A percentile compares a stretch with the other conserved stretches of the same genome.
Evolutionary conservation across 2,329 filamentous ascomycete genomes (phyloP).

Genomic region (Pseudopyricularia javanii): DNA sequence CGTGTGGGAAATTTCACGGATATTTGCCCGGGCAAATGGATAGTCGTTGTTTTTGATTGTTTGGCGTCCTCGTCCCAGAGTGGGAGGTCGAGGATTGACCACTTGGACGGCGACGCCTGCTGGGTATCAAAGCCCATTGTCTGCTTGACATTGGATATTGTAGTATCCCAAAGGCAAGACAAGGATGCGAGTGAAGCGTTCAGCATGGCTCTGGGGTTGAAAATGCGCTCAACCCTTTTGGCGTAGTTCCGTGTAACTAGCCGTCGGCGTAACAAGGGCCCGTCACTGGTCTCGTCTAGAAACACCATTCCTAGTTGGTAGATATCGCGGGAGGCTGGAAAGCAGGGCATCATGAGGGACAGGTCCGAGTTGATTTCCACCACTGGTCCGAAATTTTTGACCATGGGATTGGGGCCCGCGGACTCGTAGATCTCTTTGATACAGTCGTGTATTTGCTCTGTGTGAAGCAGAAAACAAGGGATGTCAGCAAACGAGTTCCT

Average conservation of each 20-base stretch:
- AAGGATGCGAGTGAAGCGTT: not conserved
- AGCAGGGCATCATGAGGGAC: not conserved
- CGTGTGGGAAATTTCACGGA: not conserved
- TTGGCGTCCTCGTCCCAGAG: not conserved
- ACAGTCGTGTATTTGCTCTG: not conserved
- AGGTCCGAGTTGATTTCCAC: not conserved
- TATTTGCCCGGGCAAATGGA: not conserved
- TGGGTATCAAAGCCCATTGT: not conserved
- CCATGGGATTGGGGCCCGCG: no score
- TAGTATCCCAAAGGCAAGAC: not conserved
- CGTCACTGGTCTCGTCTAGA: not conserved
- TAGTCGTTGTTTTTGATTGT: not conserved
- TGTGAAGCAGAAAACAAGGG: not conserved
- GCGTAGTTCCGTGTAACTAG: not conserved
- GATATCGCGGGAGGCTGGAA: not conserved
- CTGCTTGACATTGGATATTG: not conserved
- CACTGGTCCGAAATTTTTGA: not conserved
- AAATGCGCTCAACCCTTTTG: not conserved
- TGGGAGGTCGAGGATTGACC: not conserved
- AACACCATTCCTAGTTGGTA: not conserved
- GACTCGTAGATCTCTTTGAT: no score
- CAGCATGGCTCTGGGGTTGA: not conserved
- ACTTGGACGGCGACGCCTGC: not conserved
- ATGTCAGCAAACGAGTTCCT: not conserved
- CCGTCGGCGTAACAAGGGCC: not conserved